Conservation (phyloP, 2,329 filamentous ascomycete genomes). For the Leptographium galeiforme region DNA sequence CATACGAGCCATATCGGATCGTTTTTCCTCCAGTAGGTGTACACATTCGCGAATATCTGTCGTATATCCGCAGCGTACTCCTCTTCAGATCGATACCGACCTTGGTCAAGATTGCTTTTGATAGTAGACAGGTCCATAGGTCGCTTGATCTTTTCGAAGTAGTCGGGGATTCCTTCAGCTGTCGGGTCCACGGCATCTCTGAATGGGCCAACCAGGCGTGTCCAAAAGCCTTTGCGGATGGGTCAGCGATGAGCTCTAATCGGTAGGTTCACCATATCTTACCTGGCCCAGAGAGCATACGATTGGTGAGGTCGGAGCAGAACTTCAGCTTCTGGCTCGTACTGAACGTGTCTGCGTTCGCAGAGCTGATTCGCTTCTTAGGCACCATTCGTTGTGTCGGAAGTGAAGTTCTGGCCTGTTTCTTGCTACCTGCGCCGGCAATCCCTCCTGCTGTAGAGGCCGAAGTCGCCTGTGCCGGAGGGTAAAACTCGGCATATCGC, state of each 20-base stretch:
- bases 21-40: conserved; percentile 45
- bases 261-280: background rate
- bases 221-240: conserved; percentile 40
- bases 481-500: conserved; percentile 23
- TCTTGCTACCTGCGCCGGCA: conserved; percentile 4
- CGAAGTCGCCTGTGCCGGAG: background rate
- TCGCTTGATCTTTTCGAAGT: conserved; percentile 44
- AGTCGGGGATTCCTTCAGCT: conserved; percentile 45
- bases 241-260: background rate
- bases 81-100: conserved; percentile 35
- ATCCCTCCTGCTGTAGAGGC: background rate
- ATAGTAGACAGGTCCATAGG: conserved; percentile 51
- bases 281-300: conserved; percentile 51
- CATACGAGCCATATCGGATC: conserved; percentile 42
- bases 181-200: conserved; percentile 43
- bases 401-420: conserved; percentile 17
- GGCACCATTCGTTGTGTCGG: conserved; percentile 9
- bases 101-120: conserved; percentile 44
- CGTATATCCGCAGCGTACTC: conserved; percentile 45
- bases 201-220: conserved; percentile 49
- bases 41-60: conserved; percentile 51
- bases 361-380: conserved; percentile 11
- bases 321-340: conserved; percentile 38
- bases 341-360: conserved; percentile 18
- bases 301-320: conserved; percentile 41